These are phyloP conservation scores for Lotus japonicus DNA, from an alignment of 306 rosid genomes.

Conservation along the genomic window DNA sequence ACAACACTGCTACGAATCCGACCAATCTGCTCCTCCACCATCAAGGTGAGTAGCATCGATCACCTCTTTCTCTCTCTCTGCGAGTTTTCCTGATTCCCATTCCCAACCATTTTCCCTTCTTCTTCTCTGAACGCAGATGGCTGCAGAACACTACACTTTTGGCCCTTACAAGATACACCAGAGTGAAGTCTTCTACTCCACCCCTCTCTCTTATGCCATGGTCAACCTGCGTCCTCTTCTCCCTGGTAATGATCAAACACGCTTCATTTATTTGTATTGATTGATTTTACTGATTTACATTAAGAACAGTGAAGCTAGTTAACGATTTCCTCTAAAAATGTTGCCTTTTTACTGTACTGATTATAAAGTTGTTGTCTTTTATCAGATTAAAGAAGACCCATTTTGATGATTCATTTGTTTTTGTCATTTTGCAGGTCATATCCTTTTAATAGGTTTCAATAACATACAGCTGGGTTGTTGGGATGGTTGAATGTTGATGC, in stretches of 20 bases:
- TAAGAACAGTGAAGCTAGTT: not conserved
- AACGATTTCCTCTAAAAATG: not conserved
- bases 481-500: constrained; percentile 12
- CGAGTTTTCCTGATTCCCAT: not conserved
- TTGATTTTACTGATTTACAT: not conserved
- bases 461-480: constrained; percentile 7
- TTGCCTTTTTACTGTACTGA: not conserved
- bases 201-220: constrained; percentile 69
- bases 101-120: not conserved
- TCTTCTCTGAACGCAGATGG: constrained; percentile 28
- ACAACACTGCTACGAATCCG: constrained; percentile 16
- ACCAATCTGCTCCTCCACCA: constrained; percentile 17
- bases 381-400: not conserved
- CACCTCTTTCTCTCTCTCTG: not conserved
- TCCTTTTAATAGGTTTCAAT: constrained; percentile 49
- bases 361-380: constrained; percentile 1
- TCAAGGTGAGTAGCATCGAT: constrained; percentile 28
- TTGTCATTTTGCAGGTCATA: constrained; percentile 74
- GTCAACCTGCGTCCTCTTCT: constrained; percentile 88
- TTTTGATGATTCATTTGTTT: constrained; percentile 18
- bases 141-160: constrained; percentile 28
- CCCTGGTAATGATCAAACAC: constrained; percentile 50
- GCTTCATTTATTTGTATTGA: not conserved
- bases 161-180: constrained; percentile 53
- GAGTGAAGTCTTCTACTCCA: constrained; percentile 68